Evolutionary conservation across 345 rosid genomes (phyloP), one percentile per base, ranked within the genome.

Genomic region (Euphorbia pulcherrima): DNA sequence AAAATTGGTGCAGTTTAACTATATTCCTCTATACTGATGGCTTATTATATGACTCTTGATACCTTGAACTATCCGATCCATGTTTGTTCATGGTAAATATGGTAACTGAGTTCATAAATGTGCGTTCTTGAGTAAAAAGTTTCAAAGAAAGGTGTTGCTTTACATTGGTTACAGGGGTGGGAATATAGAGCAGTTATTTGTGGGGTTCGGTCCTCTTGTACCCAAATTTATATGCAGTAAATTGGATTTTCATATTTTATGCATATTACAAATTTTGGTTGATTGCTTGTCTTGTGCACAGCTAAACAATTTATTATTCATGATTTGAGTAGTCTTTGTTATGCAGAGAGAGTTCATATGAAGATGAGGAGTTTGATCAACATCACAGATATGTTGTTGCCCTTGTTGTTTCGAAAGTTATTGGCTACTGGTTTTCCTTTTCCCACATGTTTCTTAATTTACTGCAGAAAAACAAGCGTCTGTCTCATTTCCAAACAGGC

Each of bases 311-410:
- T 26, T 3, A 1, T 57, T 57, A 27, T 28, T 39, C 5, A 35
- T n/a, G n/a, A n/a, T n/a, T n/a, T 11, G 29, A 5, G 23, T 28
- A 1, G 8, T n/a, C 40, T 29, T 35, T 68, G 47, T 69, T 24
- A 17, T 72, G 60, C 83, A 93, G 98, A 62, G 98, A 93, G 81
- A 90, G 97, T 72, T 81, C 91, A 67, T 93, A 94, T 27, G 99
- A 94, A 82, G 97, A 94, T 67, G 99, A 94, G 75, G 95, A 89
- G 74, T 94, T 94, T 70, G 96, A 88, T 78, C 90, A 71, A 78
- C 87, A 87, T 76, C 98, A 92, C 77, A 86, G 99, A 68, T 83
- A 92, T 69, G 96, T 95, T 68, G 98, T 97, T 77, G 99, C 98
- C 3, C 69, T 95, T 48, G 79, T 95, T 62, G 97, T 86, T 29